Evolutionary conservation across 129 eudicot species (phyloP).

Genomic region (Arctium lappa): DNA sequence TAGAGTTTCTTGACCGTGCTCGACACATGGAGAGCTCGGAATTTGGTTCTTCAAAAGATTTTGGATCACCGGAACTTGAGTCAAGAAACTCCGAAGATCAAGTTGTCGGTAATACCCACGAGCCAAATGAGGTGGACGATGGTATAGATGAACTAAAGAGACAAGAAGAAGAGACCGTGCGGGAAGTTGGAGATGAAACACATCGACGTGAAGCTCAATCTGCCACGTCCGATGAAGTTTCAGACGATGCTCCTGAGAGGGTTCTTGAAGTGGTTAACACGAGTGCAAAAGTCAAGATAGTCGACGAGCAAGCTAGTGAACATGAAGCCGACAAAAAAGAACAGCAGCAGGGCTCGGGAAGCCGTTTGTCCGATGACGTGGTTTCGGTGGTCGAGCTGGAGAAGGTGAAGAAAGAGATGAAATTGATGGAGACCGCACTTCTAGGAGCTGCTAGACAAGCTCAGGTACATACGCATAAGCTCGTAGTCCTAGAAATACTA

Average conservation of each 20-base stretch:
- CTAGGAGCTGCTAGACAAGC: slow-evolving; percentile 94
- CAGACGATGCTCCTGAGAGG: slow-evolving; percentile 29
- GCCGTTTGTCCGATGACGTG: slow-evolving; percentile 34
- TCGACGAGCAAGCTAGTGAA: slow-evolving; percentile 20
- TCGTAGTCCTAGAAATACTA: background rate
- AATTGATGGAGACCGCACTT: slow-evolving; percentile 90
- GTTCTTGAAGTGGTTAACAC: slow-evolving; percentile 35
- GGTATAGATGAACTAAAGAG: slow-evolving; percentile 21
- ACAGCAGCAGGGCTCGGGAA: slow-evolving; percentile 26
- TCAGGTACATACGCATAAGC: slow-evolving; percentile 42
- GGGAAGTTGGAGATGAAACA: slow-evolving; percentile 26
- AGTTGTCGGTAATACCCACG: slow-evolving; percentile 9
- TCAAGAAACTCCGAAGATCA: slow-evolving; percentile 33
- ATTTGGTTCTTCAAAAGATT: slow-evolving; percentile 1
- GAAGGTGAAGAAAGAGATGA: slow-evolving; percentile 87
- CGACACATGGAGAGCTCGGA: slow-evolving; percentile 20
- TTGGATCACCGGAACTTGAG: slow-evolving; percentile 28
- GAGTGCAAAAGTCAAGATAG: slow-evolving; percentile 20
- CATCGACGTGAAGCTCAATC: slow-evolving; percentile 25
- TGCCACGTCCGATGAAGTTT: slow-evolving; percentile 25
- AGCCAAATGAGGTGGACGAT: slow-evolving; percentile 13
- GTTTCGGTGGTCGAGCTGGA: slow-evolving; percentile 60
- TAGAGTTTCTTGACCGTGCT: slow-evolving; percentile 10
- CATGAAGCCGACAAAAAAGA: slow-evolving; percentile 27
- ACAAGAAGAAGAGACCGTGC: slow-evolving; percentile 23